phyloP scores from a whole-genome alignment of 2,329 filamentous ascomycete genomes.

The Magnaporthiopsis rhizophila region DNA sequence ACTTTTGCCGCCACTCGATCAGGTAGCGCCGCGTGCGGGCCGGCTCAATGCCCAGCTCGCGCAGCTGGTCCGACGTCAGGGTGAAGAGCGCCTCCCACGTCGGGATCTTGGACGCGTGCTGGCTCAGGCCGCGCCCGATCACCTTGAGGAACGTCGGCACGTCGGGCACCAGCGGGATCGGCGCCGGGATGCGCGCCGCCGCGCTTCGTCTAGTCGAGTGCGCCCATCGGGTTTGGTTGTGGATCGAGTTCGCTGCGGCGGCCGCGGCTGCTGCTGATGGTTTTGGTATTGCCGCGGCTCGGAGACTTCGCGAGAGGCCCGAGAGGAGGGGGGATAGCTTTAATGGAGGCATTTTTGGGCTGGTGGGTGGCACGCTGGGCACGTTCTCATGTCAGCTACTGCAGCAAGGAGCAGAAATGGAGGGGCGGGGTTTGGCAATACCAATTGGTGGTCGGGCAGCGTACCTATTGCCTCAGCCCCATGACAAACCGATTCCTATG shows the following conservation, averaged over 20 bases:
- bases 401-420: background rate
- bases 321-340: background rate
- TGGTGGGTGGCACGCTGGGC: background rate
- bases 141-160: slow-evolving; percentile 78
- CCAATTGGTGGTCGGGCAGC: background rate
- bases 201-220: slow-evolving; percentile 25
- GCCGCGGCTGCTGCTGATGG: slow-evolving; percentile 18
- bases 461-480: background rate
- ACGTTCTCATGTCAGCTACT: background rate
- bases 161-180: slow-evolving; percentile 82
- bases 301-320: slow-evolving; percentile 1
- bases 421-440: background rate
- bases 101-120: slow-evolving; percentile 78
- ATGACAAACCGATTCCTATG: background rate
- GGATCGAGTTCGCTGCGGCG: slow-evolving; percentile 16
- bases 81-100: slow-evolving; percentile 89
- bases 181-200: slow-evolving; percentile 43
- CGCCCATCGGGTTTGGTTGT: slow-evolving; percentile 32
- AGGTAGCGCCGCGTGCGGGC: slow-evolving; percentile 76
- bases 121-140: slow-evolving; percentile 79
- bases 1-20: slow-evolving; percentile 79
- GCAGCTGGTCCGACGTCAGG: slow-evolving; percentile 67
- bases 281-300: background rate
- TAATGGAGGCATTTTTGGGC: background rate
- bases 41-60: slow-evolving; percentile 79